Base-by-base conservation (phyloP, 495 filamentous ascomycete species). In the Filosporella fistucella region DNA sequence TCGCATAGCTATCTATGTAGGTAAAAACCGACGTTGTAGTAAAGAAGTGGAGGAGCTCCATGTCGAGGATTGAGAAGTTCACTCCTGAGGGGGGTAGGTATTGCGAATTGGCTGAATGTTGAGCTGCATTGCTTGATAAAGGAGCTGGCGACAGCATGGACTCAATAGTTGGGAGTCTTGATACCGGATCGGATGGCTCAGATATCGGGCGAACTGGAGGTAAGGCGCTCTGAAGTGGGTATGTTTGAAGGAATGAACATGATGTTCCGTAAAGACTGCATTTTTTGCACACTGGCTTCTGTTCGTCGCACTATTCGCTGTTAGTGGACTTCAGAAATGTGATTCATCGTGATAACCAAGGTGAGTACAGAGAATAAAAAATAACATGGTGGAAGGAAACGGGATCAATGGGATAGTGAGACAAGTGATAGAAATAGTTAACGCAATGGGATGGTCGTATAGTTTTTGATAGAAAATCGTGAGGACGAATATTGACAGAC, bases 281-380 rank as follows among this genome's bases (percentile, higher is more conserved):
- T 59, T 80, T 80, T 34, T 72, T 69, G 51, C 79, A 82, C 16
- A 69, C 58, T 0, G 79, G 79, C 59, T 81, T 77, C 12, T 74
- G 63, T 52, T 82, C 79, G 55, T 82, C 78, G 63, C 78, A 82
- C 74, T 81, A n/a, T n/a, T n/a, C n/a, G n/a, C n/a, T n/a, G n/a
- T n/a, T n/a, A n/a, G n/a, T n/a, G n/a, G n/a, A n/a, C n/a, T n/a
- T n/a, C n/a, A n/a, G n/a, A n/a, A n/a, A n/a, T n/a, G n/a, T n/a
- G n/a, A n/a, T n/a, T n/a, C n/a, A n/a, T n/a, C n/a, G n/a, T n/a
- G n/a, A n/a, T n/a, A n/a, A n/a, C n/a, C n/a, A n/a, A n/a, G n/a
- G n/a, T n/a, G n/a, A n/a, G n/a, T n/a, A n/a, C n/a, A n/a, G n/a
- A n/a, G n/a, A n/a, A n/a, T n/a, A n/a, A n/a, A n/a, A n/a, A n/a